phyloP scores from a whole-genome alignment of 805 yeast species.

The Kluyveromyces lactis region DNA sequence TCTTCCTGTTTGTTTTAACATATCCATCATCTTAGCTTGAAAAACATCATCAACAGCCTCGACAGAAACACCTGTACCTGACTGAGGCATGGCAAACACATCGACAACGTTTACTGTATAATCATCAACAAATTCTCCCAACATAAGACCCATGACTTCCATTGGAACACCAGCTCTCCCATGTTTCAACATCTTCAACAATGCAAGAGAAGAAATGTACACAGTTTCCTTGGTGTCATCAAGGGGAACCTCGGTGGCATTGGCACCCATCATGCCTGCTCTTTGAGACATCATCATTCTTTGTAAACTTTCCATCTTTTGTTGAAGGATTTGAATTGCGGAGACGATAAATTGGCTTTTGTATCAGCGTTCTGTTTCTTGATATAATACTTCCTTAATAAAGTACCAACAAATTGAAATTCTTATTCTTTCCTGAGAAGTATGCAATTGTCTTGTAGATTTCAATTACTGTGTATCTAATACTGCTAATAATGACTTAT shows the following conservation, averaged over 20 bases:
- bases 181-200: conserved; percentile 93
- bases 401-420: too few species aligned
- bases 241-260: conserved; percentile 64
- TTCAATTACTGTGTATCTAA: too few species aligned
- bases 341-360: too few species aligned
- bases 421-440: too few species aligned
- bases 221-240: conserved; percentile 96
- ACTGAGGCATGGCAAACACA: conserved; percentile 99
- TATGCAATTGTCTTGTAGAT: too few species aligned
- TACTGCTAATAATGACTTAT: too few species aligned
- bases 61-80: conserved; percentile 96
- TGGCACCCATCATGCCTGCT: conserved; percentile 37
- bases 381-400: too few species aligned
- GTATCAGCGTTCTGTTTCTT: too few species aligned
- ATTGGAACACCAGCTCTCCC: conserved; percentile 89
- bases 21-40: conserved; percentile 99
- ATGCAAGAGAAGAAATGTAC: conserved; percentile 89
- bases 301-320: conserved; percentile 35
- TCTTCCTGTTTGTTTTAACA: conserved; percentile 98
- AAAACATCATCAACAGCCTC: conserved; percentile 99
- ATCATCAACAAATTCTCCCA: conserved; percentile 96
- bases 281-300: conserved; percentile 33
- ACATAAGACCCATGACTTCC: conserved; percentile 95
- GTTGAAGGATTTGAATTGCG: conserved; percentile 1
- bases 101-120: conserved; percentile 95